Evolutionary conservation across 2,329 filamentous ascomycete species (phyloP), one percentile per base, ranked within the genome.

Genomic region (Sporothrix curviconia): DNA sequence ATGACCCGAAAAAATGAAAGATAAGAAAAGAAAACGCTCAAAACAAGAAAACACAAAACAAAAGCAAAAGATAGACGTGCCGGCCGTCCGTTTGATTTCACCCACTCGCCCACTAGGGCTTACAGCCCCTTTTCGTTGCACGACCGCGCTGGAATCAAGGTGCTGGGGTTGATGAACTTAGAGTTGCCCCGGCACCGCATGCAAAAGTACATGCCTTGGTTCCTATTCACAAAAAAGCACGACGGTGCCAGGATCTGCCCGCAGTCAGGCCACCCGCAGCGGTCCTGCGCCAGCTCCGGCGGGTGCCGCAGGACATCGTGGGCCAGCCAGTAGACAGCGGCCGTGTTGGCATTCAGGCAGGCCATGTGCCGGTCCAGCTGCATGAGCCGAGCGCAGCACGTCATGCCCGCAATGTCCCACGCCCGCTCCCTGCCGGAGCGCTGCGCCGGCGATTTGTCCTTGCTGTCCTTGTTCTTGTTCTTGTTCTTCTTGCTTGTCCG

Each of bases 261-360:
- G 51, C 61, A 63, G 58, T 63, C 61, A 28, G 56, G 50, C 61
- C 61, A 63, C 0, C 42, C 61, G 39, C 59, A 63, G 32, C 17
- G 49, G 55, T 15, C n/a, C n/a, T n/a, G n/a, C n/a, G n/a, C n/a
- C n/a, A n/a, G n/a, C n/a, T 56, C 58, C 1, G 57, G 42, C 32
- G 43, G 42, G 37, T 14, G 49, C 14, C 47, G 42, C 42, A 61
- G 34, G 15, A 17, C 32, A 49, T 57, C 30, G 37, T 30, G 8
- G 14, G 39, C 49, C 3, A 60, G 19, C 59, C 57, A 61, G 34
- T 11, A 34, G 7, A 17, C 3, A 12, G 39, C 34, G 7, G 42
- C 55, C 12, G 32, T 14, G 12, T 4, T 12, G 7, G 39, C 6
- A 22, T 55, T 19, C 47, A 62, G 24, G 34, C 61, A 62, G 4